A percentile compares a stretch with the other conserved stretches of the same genome.
Conservation (phyloP, 164 flowering plant genomes). For the Liriodendron chinense region DNA sequence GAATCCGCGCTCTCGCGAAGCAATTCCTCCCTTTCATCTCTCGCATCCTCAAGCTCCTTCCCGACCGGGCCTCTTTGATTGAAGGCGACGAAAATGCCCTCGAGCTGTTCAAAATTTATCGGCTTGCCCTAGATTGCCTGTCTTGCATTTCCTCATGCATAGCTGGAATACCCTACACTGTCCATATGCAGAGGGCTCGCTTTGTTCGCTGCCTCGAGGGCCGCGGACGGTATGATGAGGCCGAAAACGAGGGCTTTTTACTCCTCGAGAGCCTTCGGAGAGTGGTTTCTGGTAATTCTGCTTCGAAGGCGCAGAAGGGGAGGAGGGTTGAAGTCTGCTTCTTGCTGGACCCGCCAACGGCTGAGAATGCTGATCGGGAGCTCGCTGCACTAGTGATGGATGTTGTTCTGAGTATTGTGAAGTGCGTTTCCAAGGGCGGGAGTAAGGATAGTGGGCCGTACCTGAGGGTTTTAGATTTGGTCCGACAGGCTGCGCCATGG, state of each 20-base stretch:
- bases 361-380: constrained; percentile 36
- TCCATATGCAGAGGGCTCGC: constrained; percentile 49
- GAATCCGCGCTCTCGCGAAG: constrained; percentile 69
- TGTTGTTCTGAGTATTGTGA: constrained; percentile 42
- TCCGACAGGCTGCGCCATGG: constrained; percentile 61
- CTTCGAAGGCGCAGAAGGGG: constrained; percentile 1
- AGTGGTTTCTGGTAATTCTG: constrained; percentile 6
- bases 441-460: constrained; percentile 40
- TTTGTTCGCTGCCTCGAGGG: constrained; percentile 47
- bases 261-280: constrained; percentile 47
- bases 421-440: constrained; percentile 43
- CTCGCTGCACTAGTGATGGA: constrained; percentile 52
- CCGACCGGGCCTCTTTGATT: constrained; percentile 42
- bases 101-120: constrained; percentile 46
- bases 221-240: constrained; percentile 48
- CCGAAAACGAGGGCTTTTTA: constrained; percentile 40
- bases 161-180: constrained; percentile 44
- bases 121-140: constrained; percentile 33
- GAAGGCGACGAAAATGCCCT: constrained; percentile 9
- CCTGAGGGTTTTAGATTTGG: constrained; percentile 42
- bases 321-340: constrained; percentile 20
- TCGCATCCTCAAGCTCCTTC: constrained; percentile 49
- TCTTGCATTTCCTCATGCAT: constrained; percentile 35
- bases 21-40: constrained; percentile 61
- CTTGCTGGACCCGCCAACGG: constrained; percentile 32